phyloP scores from a whole-genome alignment of 2,329 filamentous ascomycete genomes.

The Microcyclospora pomicola region DNA sequence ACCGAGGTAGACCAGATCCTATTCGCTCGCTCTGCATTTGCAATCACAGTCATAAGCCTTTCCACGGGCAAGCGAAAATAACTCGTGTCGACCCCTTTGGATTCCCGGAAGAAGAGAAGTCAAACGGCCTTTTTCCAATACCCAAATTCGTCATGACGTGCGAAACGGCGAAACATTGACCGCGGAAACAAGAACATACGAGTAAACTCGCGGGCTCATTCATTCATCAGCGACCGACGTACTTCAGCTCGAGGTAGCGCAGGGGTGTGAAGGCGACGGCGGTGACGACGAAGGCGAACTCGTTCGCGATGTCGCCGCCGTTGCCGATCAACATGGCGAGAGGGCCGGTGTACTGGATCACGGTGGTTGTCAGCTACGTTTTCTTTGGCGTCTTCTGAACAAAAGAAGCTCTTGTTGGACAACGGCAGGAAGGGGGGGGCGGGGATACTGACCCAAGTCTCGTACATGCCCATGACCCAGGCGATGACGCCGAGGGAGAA shows the following conservation, averaged over 20 bases:
- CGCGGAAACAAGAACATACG: not conserved
- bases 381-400: no score
- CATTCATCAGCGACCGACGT: slow-evolving; percentile 23
- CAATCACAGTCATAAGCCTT: no score
- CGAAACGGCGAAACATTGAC: not conserved
- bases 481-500: slow-evolving; percentile 27
- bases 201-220: not conserved
- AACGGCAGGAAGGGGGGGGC: slow-evolving; percentile 20
- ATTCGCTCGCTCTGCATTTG: no score
- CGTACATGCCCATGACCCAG: slow-evolving; percentile 42
- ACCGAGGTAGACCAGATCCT: no score
- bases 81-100: no score
- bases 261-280: slow-evolving; percentile 34
- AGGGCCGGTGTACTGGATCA: slow-evolving; percentile 33
- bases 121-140: no score
- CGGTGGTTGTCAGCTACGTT: not conserved
- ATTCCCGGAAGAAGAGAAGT: no score
- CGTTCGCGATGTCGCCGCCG: slow-evolving; percentile 43
- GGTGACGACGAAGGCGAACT: slow-evolving; percentile 39
- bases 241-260: slow-evolving; percentile 36
- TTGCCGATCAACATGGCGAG: slow-evolving; percentile 43
- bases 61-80: no score
- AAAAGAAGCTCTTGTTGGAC: not conserved
- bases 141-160: no score
- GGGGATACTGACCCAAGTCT: slow-evolving; percentile 19